phyloP scores from a whole-genome alignment of 2,329 filamentous ascomycete species.

The Herpotrichia juniperi region DNA sequence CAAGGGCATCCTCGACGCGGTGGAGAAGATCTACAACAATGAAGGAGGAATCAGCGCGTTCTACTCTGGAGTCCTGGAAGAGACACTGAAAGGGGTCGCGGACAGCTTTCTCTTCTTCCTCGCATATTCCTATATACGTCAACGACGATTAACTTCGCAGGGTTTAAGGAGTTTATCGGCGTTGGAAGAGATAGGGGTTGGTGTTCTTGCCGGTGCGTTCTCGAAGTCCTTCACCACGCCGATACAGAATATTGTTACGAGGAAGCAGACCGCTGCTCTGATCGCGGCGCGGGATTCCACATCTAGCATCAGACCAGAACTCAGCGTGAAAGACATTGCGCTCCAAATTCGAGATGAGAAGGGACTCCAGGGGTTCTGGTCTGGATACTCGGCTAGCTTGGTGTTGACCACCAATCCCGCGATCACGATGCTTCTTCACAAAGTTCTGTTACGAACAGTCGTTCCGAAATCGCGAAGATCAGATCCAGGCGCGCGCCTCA shows the following conservation, averaged over 20 bases:
- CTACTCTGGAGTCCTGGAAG: slow-evolving; percentile 57
- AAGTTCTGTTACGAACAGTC: slow-evolving; percentile 67
- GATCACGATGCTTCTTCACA: slow-evolving; percentile 84
- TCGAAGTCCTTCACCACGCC: slow-evolving; percentile 80
- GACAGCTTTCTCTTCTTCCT: slow-evolving; percentile 89
- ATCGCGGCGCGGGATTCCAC: slow-evolving; percentile 48
- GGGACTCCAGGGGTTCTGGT: slow-evolving; percentile 80
- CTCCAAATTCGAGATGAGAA: slow-evolving; percentile 70
- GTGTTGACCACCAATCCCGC: slow-evolving; percentile 85
- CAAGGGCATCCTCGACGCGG: slow-evolving; percentile 70
- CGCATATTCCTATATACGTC: slow-evolving; percentile 69
- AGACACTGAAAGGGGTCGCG: slow-evolving; percentile 55
- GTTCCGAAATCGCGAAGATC: slow-evolving; percentile 60
- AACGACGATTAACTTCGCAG: slow-evolving; percentile 44
- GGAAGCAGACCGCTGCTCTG: slow-evolving; percentile 74
- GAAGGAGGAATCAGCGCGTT: slow-evolving; percentile 75
- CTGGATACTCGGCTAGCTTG: slow-evolving; percentile 81
- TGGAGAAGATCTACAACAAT: slow-evolving; percentile 70
- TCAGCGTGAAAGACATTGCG: slow-evolving; percentile 62
- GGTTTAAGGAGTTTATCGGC: slow-evolving; percentile 58
- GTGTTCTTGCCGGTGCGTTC: slow-evolving; percentile 74
- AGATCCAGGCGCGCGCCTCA: slow-evolving; percentile 60
- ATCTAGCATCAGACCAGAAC: slow-evolving; percentile 33
- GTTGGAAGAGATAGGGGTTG: slow-evolving; percentile 75
- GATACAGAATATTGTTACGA: slow-evolving; percentile 79